Percentiles rank a stretch among this genome's conserved stretches.
These are phyloP conservation scores for Aspergillus eucalypticola DNA, from an alignment of 2,329 filamentous ascomycete species.

Conservation along the genomic window DNA sequence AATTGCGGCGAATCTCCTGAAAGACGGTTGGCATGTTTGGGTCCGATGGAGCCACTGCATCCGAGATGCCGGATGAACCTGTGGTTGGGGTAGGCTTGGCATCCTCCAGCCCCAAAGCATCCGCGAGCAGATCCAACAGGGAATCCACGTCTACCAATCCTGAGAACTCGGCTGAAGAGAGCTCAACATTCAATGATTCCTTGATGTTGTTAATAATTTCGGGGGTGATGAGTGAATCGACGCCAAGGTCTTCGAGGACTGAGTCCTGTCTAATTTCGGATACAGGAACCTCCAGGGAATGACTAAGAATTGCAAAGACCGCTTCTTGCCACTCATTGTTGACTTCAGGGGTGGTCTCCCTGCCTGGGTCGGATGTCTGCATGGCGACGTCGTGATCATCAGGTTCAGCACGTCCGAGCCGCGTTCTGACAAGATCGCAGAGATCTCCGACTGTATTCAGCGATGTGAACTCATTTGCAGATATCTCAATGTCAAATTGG, in stretches of 20 bases:
- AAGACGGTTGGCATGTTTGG: neutral
- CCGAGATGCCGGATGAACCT: neutral
- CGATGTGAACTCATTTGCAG: neutral
- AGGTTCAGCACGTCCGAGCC: neutral
- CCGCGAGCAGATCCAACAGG: neutral
- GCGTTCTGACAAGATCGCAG: neutral
- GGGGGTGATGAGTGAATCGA: neutral
- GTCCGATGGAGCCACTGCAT: neutral
- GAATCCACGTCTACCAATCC: neutral
- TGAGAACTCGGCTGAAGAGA: neutral
- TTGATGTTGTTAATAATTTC: neutral
- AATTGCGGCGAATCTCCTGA: neutral
- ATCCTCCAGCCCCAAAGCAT: neutral
- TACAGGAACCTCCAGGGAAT: neutral
- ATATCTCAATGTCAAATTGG: neutral
- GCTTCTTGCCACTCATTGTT: neutral
- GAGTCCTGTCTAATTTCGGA: neutral
- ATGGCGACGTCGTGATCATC: neutral
- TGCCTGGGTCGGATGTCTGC: neutral
- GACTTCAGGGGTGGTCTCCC: neutral
- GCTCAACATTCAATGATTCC: neutral
- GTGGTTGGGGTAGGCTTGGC: neutral
- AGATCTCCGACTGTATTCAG: neutral
- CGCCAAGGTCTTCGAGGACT: neutral
- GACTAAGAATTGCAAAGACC: neutral